Evolutionary conservation across 176 grass and related monocot genomes (phyloP), one percentile per base, ranked within the genome.

Genomic region (Ampelocalamus luodianensis): DNA sequence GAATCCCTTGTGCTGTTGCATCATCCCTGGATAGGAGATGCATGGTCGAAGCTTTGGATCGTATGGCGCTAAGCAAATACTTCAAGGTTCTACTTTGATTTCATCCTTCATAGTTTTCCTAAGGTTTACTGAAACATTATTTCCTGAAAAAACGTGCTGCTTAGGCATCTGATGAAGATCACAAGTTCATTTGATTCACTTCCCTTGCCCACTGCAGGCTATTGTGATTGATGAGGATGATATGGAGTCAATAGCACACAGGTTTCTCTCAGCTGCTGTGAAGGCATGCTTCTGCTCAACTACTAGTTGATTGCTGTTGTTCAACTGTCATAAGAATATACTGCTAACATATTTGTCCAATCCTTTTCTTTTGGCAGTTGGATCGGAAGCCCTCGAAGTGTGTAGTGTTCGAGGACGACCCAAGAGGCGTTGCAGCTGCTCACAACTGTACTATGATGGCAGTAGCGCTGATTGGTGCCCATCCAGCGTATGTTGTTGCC

Each of bases 371-470:
- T 6, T 68, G 60, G 16, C 86, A 99, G 96, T 76, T 99, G 91
- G 96, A 99, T 39, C 87, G 96, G 51, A 99, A 99, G 74, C 96
- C 93, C 13, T 92, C 93, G 8, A 99, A 86, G 81, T 99, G 96
- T 55, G 89, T 99, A 23, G 96, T 99, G 79, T 99, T 99, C 74
- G 96, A 96, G 89, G 96, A 99, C 38, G 93, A 99, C 45, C 93
- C 91, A 20, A 96, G 93, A 74, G 93, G 91, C 2, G 79, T 99
- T 66, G 82, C 96, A 62, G 96, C 92, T 51, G 90, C 95, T 44
- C 95, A 97, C 74, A 94, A 97, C 87, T 94, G 95, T 76, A 93
- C 95, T 38, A 97, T 94, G 95, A 97, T 94, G 95, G 90, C 92
- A 27, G 87, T 94, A 44, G 85, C 95, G 43, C 46, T 97, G 78